These are phyloP conservation scores for Rubroboletus pulcherrimus DNA, from an alignment of 768 basidiomycete species.

Conservation along the genomic window DNA sequence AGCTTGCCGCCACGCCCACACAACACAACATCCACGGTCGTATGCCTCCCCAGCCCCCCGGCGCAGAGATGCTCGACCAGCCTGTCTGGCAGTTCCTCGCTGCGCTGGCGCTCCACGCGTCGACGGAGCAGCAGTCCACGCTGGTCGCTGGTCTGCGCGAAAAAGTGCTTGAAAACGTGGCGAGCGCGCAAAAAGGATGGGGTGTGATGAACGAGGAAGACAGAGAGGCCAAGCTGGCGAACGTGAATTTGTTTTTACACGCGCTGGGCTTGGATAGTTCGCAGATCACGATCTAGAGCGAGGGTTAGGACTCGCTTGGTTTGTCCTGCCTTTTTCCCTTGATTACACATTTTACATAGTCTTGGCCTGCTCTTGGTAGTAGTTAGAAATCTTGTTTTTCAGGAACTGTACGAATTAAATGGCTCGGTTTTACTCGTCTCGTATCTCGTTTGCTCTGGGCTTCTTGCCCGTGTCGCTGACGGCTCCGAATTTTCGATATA, in stretches of 20 bases:
- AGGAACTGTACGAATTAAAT: constrained; percentile 18
- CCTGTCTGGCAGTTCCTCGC: constrained; percentile 96
- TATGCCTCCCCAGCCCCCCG: constrained; percentile 56
- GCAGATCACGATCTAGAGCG: constrained; percentile 53
- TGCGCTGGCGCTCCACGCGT: constrained; percentile 80
- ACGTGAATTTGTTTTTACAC: constrained; percentile 89
- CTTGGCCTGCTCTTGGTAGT: constrained; percentile 6
- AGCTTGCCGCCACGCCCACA: constrained; percentile 36
- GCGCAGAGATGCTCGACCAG: constrained; percentile 69
- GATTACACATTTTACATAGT: not conserved
- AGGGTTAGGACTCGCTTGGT: not conserved
- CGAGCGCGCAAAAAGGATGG: constrained; percentile 75
- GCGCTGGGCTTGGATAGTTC: constrained; percentile 72
- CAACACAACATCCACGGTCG: constrained; percentile 44
- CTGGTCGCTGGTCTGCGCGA: constrained; percentile 85
- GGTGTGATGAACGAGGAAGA: constrained; percentile 63
- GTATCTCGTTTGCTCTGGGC: not conserved
- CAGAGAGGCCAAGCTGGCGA: constrained; percentile 73
- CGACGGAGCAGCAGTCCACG: constrained; percentile 81
- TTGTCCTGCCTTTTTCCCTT: not conserved
- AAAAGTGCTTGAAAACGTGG: constrained; percentile 89
- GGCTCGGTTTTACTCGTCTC: constrained; percentile 3
- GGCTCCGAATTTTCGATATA: not conserved
- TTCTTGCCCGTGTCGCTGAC: not conserved
- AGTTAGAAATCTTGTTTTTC: constrained; percentile 17